Conservation (phyloP, 306 rosid genomes). For the Vachellia pachyceras region DNA sequence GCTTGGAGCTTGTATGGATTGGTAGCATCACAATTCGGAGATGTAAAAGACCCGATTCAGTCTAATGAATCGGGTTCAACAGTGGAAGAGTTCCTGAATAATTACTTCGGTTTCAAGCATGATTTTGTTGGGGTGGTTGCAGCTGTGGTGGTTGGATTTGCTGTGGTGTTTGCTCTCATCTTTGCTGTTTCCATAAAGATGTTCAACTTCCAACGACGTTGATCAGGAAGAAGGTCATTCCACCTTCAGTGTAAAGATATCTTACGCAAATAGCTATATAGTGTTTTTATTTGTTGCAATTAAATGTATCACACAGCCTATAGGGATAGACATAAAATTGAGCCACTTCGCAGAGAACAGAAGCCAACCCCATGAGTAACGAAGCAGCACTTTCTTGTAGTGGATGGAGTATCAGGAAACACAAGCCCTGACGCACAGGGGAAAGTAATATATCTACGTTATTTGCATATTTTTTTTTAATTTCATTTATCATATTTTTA, state of each 20-base stretch:
- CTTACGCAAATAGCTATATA: not conserved
- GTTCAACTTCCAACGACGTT: slow-evolving; percentile 49
- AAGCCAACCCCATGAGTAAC: too few relatives aligned
- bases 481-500: too few relatives aligned
- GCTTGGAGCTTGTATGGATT: slow-evolving; percentile 72
- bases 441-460: too few relatives aligned
- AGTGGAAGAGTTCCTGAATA: slow-evolving; percentile 47
- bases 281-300: too few relatives aligned
- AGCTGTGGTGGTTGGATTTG: slow-evolving; percentile 41
- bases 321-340: too few relatives aligned
- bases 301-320: too few relatives aligned
- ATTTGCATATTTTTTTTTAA: too few relatives aligned
- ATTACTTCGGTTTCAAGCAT: slow-evolving; percentile 54
- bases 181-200: slow-evolving; percentile 47
- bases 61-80: slow-evolving; percentile 27
- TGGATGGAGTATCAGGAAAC: too few relatives aligned
- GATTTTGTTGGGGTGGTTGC: slow-evolving; percentile 57
- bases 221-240: too few relatives aligned
- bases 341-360: too few relatives aligned
- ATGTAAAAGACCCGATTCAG: slow-evolving; percentile 38
- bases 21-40: slow-evolving; percentile 66
- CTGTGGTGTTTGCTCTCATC: slow-evolving; percentile 41
- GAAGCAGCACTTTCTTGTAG: too few relatives aligned
- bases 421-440: too few relatives aligned
- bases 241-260: not conserved